Evolutionary conservation across 106 monocot genomes (phyloP).

Genomic region (Dendrobium officinale): DNA sequence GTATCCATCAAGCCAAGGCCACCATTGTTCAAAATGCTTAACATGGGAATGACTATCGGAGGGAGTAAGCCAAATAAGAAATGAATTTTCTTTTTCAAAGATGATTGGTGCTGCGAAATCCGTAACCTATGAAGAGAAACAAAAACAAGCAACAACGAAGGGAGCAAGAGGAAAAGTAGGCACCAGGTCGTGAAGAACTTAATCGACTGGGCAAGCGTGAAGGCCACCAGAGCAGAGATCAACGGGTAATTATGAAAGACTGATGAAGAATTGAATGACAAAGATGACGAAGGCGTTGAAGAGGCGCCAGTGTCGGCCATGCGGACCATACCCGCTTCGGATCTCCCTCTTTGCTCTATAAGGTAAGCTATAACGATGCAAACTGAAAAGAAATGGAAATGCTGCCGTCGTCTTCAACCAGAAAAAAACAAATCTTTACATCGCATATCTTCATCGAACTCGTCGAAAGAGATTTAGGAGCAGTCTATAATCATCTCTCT

Average conservation of each 20-base stretch:
- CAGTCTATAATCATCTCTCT: neutral
- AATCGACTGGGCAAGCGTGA: conserved; percentile 22
- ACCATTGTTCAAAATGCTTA: neutral
- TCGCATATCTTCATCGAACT: neutral
- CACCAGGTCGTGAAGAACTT: conserved; percentile 28
- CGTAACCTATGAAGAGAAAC: neutral
- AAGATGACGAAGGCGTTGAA: neutral
- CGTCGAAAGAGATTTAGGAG: neutral
- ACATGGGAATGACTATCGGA: neutral
- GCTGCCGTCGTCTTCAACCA: neutral
- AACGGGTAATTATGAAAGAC: conserved; percentile 21
- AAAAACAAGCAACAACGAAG: neutral
- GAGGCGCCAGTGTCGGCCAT: neutral
- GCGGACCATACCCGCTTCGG: conserved; percentile 1
- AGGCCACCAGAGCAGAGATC: conserved; percentile 21
- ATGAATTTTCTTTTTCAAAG: neutral
- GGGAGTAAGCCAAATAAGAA: neutral
- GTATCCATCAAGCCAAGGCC: neutral
- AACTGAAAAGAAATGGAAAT: neutral
- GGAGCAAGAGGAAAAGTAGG: neutral
- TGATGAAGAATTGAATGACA: neutral
- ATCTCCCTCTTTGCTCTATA: neutral
- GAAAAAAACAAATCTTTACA: neutral
- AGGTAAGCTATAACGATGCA: neutral
- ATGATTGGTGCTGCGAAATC: neutral